These are phyloP conservation scores for Prunus dulcis DNA, from an alignment of 306 rosid species.

Conservation along the genomic window DNA sequence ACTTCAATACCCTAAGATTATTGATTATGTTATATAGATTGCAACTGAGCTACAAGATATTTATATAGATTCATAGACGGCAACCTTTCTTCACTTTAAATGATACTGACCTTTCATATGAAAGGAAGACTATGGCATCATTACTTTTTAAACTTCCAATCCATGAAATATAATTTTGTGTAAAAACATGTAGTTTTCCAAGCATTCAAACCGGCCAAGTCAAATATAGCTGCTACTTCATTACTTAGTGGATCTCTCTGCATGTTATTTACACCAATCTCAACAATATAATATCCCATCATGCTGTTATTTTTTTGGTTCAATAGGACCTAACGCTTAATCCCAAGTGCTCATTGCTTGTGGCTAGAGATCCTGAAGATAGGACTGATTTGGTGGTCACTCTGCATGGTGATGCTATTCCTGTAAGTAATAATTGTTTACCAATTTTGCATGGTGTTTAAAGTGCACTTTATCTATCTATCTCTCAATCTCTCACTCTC, in stretches of 20 bases:
- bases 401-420: slow-evolving; percentile 75
- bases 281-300: background rate
- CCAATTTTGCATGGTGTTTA: background rate
- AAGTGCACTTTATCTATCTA: slow-evolving; percentile 6
- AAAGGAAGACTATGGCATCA: background rate
- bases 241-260: background rate
- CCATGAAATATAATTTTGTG: background rate
- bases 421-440: slow-evolving; percentile 51
- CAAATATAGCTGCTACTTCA: background rate
- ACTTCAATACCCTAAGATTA: too few relatives aligned
- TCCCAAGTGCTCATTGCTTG: slow-evolving; percentile 82
- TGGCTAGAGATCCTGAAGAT: slow-evolving; percentile 89
- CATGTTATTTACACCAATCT: background rate
- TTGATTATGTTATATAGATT: background rate
- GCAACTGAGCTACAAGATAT: background rate
- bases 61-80: background rate
- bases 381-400: slow-evolving; percentile 86
- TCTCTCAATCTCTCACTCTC: background rate
- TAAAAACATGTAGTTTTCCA: background rate
- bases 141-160: background rate
- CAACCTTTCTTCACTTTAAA: background rate
- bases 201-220: background rate
- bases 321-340: slow-evolving; percentile 66
- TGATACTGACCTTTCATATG: background rate
- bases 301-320: background rate